Evolutionary conservation across 805 yeast species (phyloP), one percentile per base, ranked within the genome.

Genomic region (Trichomonascus vanleenenianus): DNA sequence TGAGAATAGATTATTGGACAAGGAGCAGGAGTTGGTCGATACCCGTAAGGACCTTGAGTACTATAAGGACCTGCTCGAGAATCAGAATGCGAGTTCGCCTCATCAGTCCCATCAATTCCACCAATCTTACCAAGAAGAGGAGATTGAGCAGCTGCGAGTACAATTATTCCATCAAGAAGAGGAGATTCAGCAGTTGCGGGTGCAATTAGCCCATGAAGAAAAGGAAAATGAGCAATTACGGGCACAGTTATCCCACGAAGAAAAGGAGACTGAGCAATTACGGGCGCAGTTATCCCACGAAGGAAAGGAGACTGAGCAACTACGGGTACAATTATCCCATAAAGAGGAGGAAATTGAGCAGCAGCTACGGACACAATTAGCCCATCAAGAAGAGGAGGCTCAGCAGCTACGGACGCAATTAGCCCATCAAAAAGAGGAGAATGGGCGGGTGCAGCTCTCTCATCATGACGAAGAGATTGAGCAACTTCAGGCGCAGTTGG

Each of bases 1-100:
- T 53, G 66, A 64, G 42, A 64, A 64, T 50, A 48, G 53, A 39
- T 51, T 64, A 5, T 60, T 64, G 8, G 56, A 56, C 40, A 64
- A 60, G 48, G 60, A 57, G 33, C 56, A 55, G 44, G 56, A 56
- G 44, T 44, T 55, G 25, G 20, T 36, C 10, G 58, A 54, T 12
- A 52, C 54, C 12, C 34, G 42, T 20, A 49, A 35, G 8, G 19
- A 46, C 10, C 40, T 55, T 10, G 53, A 50, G 15, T 39, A 48
- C 15, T 51, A 45, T 37, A 41, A 50, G 19, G 44, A 47, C 11
- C 33, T 43, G 36, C 35, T 37, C 18, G 39, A 48, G n/a, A 40
- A 40, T 4, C 32, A 40, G 39, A 19, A 31, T 25, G 38, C 15
- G 5, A 39, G 35, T 16, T 19, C 27, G 8, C 27, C 27, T 40